Percentiles rank a stretch among this genome's conserved stretches.
These are phyloP conservation scores for Arabidopsis hybrid DNA, from an alignment of 441 rosid genomes.

Conservation along the genomic window DNA sequence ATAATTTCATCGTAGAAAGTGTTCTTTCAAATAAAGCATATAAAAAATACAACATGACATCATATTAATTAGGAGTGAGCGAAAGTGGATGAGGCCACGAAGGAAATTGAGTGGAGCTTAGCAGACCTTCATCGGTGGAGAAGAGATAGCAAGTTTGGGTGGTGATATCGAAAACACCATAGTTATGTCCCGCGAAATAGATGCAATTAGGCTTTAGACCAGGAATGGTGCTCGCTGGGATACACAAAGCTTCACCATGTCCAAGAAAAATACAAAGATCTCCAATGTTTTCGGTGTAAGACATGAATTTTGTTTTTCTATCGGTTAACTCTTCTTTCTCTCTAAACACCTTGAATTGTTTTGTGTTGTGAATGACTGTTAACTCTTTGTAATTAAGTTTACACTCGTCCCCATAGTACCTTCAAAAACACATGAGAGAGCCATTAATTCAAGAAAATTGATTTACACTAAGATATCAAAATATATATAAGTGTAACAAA, in stretches of 20 bases:
- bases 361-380: slow-evolving; percentile 12
- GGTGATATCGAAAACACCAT: slow-evolving; percentile 16
- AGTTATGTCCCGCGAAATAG: slow-evolving; percentile 14
- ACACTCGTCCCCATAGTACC: slow-evolving; percentile 11
- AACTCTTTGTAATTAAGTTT: background rate
- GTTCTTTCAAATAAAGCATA: no score
- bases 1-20: no score
- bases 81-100: slow-evolving; percentile 24
- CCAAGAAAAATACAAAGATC: slow-evolving; percentile 26
- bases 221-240: background rate
- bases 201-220: slow-evolving; percentile 26
- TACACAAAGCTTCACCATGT: slow-evolving; percentile 17
- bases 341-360: slow-evolving; percentile 15
- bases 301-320: background rate
- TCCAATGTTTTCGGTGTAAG: slow-evolving; percentile 19
- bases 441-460: background rate
- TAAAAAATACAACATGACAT: no score
- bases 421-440: background rate
- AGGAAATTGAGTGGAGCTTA: background rate
- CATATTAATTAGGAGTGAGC: background rate
- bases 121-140: background rate
- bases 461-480: no score
- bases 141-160: slow-evolving; percentile 21
- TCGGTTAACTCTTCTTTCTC: background rate
- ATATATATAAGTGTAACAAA: no score